Evolutionary conservation across 176 grass and related monocot species (phyloP), one percentile per base, ranked within the genome.

Genomic region (Saccharum officinarum): DNA sequence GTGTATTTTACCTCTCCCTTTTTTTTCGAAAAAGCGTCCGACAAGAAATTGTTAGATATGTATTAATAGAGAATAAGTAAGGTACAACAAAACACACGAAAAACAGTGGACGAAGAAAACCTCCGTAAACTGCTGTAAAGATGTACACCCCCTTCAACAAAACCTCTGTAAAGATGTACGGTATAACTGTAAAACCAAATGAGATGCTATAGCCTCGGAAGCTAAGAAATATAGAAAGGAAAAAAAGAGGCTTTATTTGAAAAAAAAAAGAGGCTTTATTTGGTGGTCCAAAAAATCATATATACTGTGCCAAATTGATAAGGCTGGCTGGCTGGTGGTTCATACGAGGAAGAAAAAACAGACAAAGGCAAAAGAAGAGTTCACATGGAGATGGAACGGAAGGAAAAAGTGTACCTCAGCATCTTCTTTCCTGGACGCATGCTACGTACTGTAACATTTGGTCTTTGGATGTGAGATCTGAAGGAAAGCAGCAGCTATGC

Each of bases 361-460:
- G 22, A n/a, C 22, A 60, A 3, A 9, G 22, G 57, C 57, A 60
- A 60, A 60, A 10, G 57, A 60, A 60, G 57, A 3, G 57, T 0
- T 60, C 57, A 60, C 69, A 67, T 81, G 77, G 50, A 76, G 71
- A 74, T 74, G 25, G 23, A 49, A 49, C 4, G 44, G 42, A 70
- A 8, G 17, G 18, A 10, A 82, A 77, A 70, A 65, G 39, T 37
- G 13, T 64, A 26, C 57, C 8, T 84, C 4, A 55, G 63, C 74
- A 40, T 76, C 67, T 77, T 84, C 18, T 85, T 85, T 85, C 73
- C 8, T 75, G 15, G 61, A 22, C 41, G 68, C 33, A 71, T 73
- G 65, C 3, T 8, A 40, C 15, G n/a, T 28, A 28, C 28, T 28
- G 28, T 28, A 28, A 28, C 28, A 28, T 28, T 28, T 28, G 28